phyloP scores from a whole-genome alignment of 2,329 filamentous ascomycete genomes.

The Ilyonectria sp. region DNA sequence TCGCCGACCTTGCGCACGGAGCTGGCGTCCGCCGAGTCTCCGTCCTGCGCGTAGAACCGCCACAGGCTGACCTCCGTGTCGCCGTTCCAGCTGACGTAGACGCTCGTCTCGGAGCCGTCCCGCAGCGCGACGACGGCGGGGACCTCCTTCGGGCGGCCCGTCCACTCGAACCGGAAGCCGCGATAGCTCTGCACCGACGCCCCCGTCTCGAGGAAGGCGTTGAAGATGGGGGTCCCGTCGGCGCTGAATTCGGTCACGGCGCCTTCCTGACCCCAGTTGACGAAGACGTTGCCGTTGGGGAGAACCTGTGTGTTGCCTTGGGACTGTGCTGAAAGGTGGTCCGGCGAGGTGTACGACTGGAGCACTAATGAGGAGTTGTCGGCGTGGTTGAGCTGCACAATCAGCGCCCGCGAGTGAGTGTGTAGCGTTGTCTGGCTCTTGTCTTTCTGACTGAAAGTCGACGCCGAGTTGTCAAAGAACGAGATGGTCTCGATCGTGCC shows the following conservation, averaged over 20 bases:
- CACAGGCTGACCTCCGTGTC: conserved; percentile 32
- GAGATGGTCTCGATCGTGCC: conserved; percentile 63
- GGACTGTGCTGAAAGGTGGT: conserved; percentile 64
- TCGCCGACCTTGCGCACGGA: conserved; percentile 23
- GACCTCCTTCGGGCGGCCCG: conserved; percentile 57
- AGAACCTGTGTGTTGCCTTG: conserved; percentile 67
- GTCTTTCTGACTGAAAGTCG: conserved; percentile 32
- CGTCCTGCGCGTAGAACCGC: conserved; percentile 32
- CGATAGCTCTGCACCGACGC: conserved; percentile 67
- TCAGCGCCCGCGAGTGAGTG: conserved; percentile 56
- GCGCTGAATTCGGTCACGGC: conserved; percentile 63
- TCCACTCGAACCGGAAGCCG: conserved; percentile 68
- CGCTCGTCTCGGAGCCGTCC: conserved; percentile 7
- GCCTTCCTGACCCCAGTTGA: conserved; percentile 71
- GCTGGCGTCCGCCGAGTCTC: conserved; percentile 13
- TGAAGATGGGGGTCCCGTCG: conserved; percentile 66
- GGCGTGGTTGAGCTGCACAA: conserved; percentile 61
- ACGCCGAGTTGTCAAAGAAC: conserved; percentile 65
- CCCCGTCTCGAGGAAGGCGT: conserved; percentile 61
- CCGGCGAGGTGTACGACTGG: conserved; percentile 64
- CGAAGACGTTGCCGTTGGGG: conserved; percentile 66
- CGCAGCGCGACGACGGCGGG: conserved; percentile 45
- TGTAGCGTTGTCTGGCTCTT: neutral
- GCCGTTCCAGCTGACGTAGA: conserved; percentile 37
- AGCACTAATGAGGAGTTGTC: conserved; percentile 61